These are phyloP conservation scores for Punctularia strigosozonata DNA, from an alignment of 768 basidiomycete species.

Conservation along the genomic window DNA sequence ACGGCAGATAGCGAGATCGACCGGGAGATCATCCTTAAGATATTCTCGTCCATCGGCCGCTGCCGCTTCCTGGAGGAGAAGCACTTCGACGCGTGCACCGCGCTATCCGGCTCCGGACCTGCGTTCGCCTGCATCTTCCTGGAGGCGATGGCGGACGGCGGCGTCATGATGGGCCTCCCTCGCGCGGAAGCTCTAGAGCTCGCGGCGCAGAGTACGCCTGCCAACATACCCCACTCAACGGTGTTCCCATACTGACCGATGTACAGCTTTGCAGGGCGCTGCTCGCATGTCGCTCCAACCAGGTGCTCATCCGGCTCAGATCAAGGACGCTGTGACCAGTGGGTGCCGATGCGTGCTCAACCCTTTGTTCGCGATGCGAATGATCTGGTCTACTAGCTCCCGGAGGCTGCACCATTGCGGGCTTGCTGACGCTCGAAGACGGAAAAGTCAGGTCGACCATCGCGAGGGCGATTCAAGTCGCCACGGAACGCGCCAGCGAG, in stretches of 20 bases:
- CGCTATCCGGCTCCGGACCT: slow-evolving; percentile 90
- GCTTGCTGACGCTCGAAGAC: slow-evolving; percentile 90
- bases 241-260: not conserved
- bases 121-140: slow-evolving; percentile 95
- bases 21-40: slow-evolving; percentile 69
- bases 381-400: slow-evolving; percentile 49
- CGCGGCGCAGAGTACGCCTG: slow-evolving; percentile 78
- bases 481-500: slow-evolving; percentile 80
- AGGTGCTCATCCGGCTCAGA: slow-evolving; percentile 87
- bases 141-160: slow-evolving; percentile 98
- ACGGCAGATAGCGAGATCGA: slow-evolving; percentile 44
- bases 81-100: slow-evolving; percentile 97
- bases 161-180: slow-evolving; percentile 99
- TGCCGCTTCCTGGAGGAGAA: slow-evolving; percentile 97
- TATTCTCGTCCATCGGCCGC: slow-evolving; percentile 94
- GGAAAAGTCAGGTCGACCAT: slow-evolving; percentile 89
- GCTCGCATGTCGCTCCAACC: slow-evolving; percentile 90
- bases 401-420: slow-evolving; percentile 96
- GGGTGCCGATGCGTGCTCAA: slow-evolving; percentile 20
- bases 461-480: slow-evolving; percentile 88
- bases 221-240: not conserved
- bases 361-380: not conserved
- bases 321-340: slow-evolving; percentile 98
- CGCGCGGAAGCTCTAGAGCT: slow-evolving; percentile 88
- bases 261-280: slow-evolving; percentile 83